Evolutionary conservation across 2,329 filamentous ascomycete genomes (phyloP).

Genomic region (Aspergillus floridensis): DNA sequence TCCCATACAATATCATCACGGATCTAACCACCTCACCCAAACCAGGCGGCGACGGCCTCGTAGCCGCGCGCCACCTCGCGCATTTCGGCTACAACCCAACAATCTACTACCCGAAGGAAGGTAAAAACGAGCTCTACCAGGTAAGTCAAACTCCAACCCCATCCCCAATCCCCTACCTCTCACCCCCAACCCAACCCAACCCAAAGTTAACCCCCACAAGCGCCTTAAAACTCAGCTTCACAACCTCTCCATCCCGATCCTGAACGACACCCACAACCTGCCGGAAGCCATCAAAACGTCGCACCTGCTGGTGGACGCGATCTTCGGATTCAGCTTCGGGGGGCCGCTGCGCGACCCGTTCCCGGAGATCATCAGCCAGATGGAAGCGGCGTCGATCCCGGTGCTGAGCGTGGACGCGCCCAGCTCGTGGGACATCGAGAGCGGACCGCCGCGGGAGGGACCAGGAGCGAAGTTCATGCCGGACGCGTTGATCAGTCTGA

Average conservation of each 20-base stretch:
- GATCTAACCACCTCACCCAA: neutral
- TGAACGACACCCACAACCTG: conserved; percentile 72
- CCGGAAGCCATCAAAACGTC: conserved; percentile 60
- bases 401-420: conserved; percentile 90
- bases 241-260: conserved; percentile 76
- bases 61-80: conserved; percentile 85
- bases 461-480: conserved; percentile 80
- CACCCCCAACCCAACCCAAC: neutral
- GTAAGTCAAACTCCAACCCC: conserved; percentile 43
- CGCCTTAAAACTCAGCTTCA: conserved; percentile 81
- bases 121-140: conserved; percentile 86
- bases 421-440: conserved; percentile 90
- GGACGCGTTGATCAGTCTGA: conserved; percentile 76
- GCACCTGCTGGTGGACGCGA: conserved; percentile 85
- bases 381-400: conserved; percentile 70
- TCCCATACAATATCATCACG: neutral
- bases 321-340: conserved; percentile 94
- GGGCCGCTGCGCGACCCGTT: conserved; percentile 94
- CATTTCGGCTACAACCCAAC: conserved; percentile 89
- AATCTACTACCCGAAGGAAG: conserved; percentile 89
- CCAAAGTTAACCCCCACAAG: conserved; percentile 40
- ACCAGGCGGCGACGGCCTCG: conserved; percentile 85
- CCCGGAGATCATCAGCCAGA: conserved; percentile 70
- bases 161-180: neutral
- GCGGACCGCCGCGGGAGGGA: conserved; percentile 73